Evolutionary conservation across 2,329 filamentous ascomycete genomes (phyloP), one percentile per base, ranked within the genome.

Genomic region (Polychaeton citri): DNA sequence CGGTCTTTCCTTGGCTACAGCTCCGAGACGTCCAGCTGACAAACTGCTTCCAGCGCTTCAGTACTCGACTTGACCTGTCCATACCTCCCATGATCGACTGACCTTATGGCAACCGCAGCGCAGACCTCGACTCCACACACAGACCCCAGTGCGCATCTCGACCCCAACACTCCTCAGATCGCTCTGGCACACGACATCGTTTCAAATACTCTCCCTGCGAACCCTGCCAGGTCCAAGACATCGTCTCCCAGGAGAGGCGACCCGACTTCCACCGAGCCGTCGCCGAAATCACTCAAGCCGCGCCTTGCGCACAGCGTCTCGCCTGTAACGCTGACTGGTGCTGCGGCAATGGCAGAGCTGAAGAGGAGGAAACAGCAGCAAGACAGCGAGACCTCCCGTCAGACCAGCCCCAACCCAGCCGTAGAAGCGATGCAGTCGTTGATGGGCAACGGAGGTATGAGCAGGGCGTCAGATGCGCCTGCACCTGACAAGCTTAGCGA

Each of bases 371-470:
- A 57, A 39, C 57, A 65, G 39, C 57, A 63, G 38, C 52, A 58
- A 37, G 43, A 45, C 19, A 37, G 42, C 41, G 43, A 38, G 15
- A 41, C 42, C 6, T 51, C 59, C 37, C 55, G 60, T 24, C 61
- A 62, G 43, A 62, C 59, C n/a, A 69, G 62, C 42, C 64, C 65
- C 2, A 69, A 71, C 37, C 65, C 65, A 12, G 61, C 58, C 13
- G 49, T 54, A 17, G 57, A 59, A 28, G 62, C 62, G 12, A 53
- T 68, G 42, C 62, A 62, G 36, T 59, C 57, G 30, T 53, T 68
- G 41, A 58, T 65, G 36, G 63, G 60, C 30, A 51, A 43, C 33
- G 50, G 49, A 33, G 57, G 59, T 28, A 61, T 63, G 46, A 66
- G 58, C 48, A 65, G 51, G 39, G 49, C 58, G 15, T 55, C 56